Evolutionary conservation across 208 protist species (phyloP), one percentile per base, ranked within the genome.

Genomic region (Leishmania aethiopica): DNA sequence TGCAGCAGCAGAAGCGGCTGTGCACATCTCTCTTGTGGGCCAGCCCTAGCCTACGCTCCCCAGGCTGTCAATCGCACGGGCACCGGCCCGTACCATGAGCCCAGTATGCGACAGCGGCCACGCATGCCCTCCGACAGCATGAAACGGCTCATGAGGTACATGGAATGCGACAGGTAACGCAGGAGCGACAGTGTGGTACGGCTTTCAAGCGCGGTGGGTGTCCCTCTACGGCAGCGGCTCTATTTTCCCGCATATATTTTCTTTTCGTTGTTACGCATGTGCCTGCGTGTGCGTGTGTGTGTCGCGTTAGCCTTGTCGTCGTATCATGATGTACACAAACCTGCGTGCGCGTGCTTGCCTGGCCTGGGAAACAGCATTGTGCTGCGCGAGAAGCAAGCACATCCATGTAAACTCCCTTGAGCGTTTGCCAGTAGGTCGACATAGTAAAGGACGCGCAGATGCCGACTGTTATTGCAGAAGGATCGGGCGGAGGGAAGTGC

Each of bases 81-180:
- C 35, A 78, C 74, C 10, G 74, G 53, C 19, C 5, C 53, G 22
- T 45, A n/a, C 55, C 13, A 1, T 42, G 37, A 60, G 55, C n/a
- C 57, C 1, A 62, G 35, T 49, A 49, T 17, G 22, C 74, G 19
- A 19, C 45, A 49, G 28, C 60, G 35, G 2, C 32, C 77, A 73
- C 11, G 22, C 7, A 11, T 47, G 35, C 7, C 15, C 10, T 42
- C 42, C 2, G 79, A 80, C 42, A 80, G 66, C 64, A 75, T 82
- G 74, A 42, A 75, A 28, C 60, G 59, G 10, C 78, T 80, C 1
- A 62, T 86, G 74, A 74, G 80, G 47, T 86, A 86, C 59, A 10
- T 86, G 19, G 45, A 86, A 4, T 73, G 69, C 37, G 74, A 69
- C 35, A 67, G 13, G 35, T 69, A 2, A 78, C 19, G 74, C 25